Base-by-base conservation (phyloP, 345 rosid genomes). In the Barbarea vulgaris region DNA sequence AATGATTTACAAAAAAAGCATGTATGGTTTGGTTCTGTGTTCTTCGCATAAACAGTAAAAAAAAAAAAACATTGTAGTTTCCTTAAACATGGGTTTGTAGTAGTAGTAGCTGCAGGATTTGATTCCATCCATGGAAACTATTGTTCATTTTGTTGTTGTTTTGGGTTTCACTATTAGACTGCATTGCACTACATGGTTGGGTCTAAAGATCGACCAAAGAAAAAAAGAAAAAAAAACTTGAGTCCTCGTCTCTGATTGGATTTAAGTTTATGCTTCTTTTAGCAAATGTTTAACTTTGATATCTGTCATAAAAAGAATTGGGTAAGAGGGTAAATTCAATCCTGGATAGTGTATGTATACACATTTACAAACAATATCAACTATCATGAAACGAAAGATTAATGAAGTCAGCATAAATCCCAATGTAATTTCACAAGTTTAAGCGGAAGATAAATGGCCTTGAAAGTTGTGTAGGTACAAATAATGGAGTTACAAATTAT, bases 51-150 rank as follows among this genome's bases (percentile, higher is more conserved):
- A 50, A 50, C 19, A 71, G 9, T 42, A 5, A 34, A 25, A 39
- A 25, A 72, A n/a, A 19, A 39, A 13, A 18, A 59, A 48, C 12
- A 25, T 72, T 37, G 42, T 72, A 41, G 64, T 53, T 30, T 73
- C 36, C 19, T 41, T 9, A 73, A 64, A 41, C 25, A 42, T 64
- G 34, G 47, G 64, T 73, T 54, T 72, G 69, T 72, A 51, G 70
- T 64, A 41, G 55, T 34, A 25, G 62, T 12, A 25, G 64, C 10
- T 51, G 30, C 53, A 62, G 21, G 64, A 54, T 41, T 64, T 22
- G 55, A 30, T 54, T 73, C 34, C 55, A 63, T 73, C 34, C 51
- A 28, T 36, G 62, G 31, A 52, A 73, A 73, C 56, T 64, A 33
- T 39, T 63, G 42, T 53, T 19, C 17, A 1, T 50, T 2, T 6